Conservation (phyloP, 2,329 filamentous ascomycete genomes). For the Ceratocystis huliohia region DNA sequence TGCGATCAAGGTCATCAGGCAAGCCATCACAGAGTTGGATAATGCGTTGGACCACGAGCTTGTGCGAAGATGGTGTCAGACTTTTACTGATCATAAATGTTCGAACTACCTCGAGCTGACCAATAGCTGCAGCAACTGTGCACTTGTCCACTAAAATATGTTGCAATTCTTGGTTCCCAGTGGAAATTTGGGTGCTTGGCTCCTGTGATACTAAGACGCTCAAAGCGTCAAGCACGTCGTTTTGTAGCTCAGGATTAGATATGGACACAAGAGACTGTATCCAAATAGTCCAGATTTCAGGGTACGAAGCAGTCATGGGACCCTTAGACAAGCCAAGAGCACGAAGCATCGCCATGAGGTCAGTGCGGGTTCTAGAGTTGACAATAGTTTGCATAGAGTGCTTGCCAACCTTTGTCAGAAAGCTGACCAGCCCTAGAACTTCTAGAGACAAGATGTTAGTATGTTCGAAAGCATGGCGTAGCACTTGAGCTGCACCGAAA, state of each 20-base stretch:
- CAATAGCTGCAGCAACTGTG: conserved; percentile 30
- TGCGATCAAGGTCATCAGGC: not conserved
- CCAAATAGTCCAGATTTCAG: conserved; percentile 35
- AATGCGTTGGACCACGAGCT: not conserved
- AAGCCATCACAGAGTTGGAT: not conserved
- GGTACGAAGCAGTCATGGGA: conserved; percentile 27
- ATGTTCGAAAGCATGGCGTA: conserved; percentile 25
- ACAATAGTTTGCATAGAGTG: conserved; percentile 32
- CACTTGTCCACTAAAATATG: conserved; percentile 33
- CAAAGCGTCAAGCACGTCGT: conserved; percentile 29
- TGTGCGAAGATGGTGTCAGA: not conserved
- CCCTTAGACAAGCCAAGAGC: conserved; percentile 34
- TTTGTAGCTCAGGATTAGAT: conserved; percentile 13
- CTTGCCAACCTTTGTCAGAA: conserved; percentile 15
- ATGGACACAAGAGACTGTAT: conserved; percentile 31
- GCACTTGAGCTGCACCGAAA: conserved; percentile 39
- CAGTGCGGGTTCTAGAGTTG: conserved; percentile 53
- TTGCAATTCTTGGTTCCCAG: conserved; percentile 34
- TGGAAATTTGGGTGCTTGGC: conserved; percentile 31
- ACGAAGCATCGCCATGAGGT: conserved; percentile 54
- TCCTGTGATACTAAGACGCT: conserved; percentile 37
- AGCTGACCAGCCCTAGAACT: conserved; percentile 11
- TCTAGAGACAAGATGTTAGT: conserved; percentile 13
- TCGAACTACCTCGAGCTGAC: conserved; percentile 21
- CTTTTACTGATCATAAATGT: conserved; percentile 25